phyloP scores from a whole-genome alignment of 495 filamentous ascomycete genomes.

The Aspergillus asperescens region DNA sequence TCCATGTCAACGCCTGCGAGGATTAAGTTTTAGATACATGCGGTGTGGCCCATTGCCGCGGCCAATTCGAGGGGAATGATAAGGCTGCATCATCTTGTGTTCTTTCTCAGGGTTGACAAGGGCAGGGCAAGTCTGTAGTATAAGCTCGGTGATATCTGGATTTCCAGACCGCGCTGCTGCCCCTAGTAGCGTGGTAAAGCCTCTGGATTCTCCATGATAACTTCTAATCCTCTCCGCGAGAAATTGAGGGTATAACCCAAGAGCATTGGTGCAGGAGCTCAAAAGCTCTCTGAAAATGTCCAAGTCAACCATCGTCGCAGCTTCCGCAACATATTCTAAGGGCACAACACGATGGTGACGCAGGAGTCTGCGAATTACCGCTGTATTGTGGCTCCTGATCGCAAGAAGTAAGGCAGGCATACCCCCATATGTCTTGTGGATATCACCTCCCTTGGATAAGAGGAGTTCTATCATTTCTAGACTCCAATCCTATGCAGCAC shows the following conservation, averaged over 20 bases:
- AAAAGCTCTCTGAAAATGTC: neutral
- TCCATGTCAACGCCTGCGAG: neutral
- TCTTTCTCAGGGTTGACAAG: neutral
- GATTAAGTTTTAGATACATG: neutral
- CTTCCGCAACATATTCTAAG: neutral
- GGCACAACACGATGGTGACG: neutral
- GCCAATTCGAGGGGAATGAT: neutral
- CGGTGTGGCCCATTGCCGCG: neutral
- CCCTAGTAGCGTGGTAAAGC: neutral
- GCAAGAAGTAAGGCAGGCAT: neutral
- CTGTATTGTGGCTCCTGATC: neutral
- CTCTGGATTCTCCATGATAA: neutral
- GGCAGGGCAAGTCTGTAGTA: neutral
- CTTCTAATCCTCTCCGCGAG: neutral
- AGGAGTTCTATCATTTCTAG: neutral
- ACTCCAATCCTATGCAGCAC: neutral
- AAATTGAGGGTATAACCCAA: neutral
- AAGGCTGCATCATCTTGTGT: neutral
- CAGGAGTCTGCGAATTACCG: neutral
- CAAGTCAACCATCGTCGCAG: neutral
- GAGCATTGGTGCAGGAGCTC: neutral
- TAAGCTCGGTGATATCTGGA: neutral
- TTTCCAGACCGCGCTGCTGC: neutral
- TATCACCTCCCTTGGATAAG: neutral
- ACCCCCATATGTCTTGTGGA: neutral